Percentiles rank a stretch among this genome's conserved stretches.
Conservation (phyloP, 2,329 filamentous ascomycete species). For the Sporothrix brunneoviolacea region DNA sequence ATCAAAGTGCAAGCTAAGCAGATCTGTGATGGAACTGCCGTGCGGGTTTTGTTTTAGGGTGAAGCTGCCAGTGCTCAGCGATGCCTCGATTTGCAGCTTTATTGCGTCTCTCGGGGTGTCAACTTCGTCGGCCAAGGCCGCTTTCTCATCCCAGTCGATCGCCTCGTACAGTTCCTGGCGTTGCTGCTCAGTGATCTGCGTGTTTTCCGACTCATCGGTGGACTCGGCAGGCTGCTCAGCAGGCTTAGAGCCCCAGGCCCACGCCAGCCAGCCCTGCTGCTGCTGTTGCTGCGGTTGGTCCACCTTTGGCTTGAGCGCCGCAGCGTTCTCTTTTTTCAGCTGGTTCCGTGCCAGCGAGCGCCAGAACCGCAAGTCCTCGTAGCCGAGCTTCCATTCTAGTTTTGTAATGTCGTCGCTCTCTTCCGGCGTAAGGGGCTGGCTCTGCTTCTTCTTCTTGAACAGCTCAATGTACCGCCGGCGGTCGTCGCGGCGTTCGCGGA, state of each 20-base stretch:
- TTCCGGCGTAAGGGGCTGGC: constrained; percentile 60
- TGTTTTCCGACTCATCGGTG: constrained; percentile 63
- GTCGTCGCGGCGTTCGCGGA: constrained; percentile 86
- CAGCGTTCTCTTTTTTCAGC: constrained; percentile 88
- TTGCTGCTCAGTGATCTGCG: constrained; percentile 89
- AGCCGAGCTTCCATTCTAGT: constrained; percentile 81
- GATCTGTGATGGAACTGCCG: constrained; percentile 61
- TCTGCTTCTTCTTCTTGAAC: constrained; percentile 89
- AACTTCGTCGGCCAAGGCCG: constrained; percentile 76
- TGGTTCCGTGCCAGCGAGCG: constrained; percentile 89
- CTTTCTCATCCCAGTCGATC: constrained; percentile 98
- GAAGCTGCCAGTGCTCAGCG: constrained; percentile 92
- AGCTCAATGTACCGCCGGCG: constrained; percentile 82
- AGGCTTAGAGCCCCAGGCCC: constrained; percentile 81
- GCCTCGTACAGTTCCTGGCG: constrained; percentile 93
- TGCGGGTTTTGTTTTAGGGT: constrained; percentile 83
- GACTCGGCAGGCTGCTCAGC: constrained; percentile 47
- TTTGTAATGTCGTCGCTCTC: constrained; percentile 67
- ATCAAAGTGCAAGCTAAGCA: constrained; percentile 89
- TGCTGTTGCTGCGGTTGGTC: constrained; percentile 22
- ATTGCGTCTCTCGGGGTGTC: constrained; percentile 86
- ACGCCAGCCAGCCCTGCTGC: constrained; percentile 82
- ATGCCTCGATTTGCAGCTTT: constrained; percentile 87
- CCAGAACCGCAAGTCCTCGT: constrained; percentile 97
- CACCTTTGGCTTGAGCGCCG: constrained; percentile 75